Conservation (phyloP, 2,329 filamentous ascomycete genomes). For the Myriosclerotinia curreyana region DNA sequence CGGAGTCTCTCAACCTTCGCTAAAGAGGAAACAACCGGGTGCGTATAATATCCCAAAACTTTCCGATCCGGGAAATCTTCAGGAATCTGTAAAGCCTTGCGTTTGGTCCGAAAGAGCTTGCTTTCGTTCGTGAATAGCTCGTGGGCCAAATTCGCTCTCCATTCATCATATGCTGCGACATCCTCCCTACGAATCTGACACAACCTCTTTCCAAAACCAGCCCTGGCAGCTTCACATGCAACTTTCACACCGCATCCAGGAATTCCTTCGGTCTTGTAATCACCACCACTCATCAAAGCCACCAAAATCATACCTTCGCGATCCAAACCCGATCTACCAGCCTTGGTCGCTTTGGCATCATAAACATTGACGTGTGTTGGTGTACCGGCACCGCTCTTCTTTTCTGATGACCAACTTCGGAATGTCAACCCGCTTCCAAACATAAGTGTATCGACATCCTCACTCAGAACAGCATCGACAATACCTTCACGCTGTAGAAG, state of each 20-base stretch:
- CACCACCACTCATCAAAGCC: slow-evolving; percentile 90
- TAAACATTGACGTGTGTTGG: slow-evolving; percentile 88
- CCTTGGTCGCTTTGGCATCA: slow-evolving; percentile 57
- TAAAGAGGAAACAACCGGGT: slow-evolving; percentile 72
- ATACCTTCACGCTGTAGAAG: slow-evolving; percentile 75
- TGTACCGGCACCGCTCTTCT: slow-evolving; percentile 56
- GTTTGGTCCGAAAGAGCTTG: slow-evolving; percentile 73
- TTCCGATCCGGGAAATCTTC: slow-evolving; percentile 76
- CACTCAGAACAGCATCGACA: slow-evolving; percentile 90
- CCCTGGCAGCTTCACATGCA: slow-evolving; percentile 84
- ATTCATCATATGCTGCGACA: slow-evolving; percentile 56
- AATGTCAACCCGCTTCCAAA: slow-evolving; percentile 81
- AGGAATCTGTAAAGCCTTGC: slow-evolving; percentile 71
- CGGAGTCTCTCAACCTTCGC: slow-evolving; percentile 55
- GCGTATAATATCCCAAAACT: slow-evolving; percentile 81
- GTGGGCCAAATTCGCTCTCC: slow-evolving; percentile 69
- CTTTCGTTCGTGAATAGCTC: slow-evolving; percentile 83
- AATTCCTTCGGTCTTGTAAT: slow-evolving; percentile 87
- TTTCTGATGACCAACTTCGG: slow-evolving; percentile 79
- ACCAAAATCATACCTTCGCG: slow-evolving; percentile 89
- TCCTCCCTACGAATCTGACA: slow-evolving; percentile 63
- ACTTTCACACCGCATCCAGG: slow-evolving; percentile 83
- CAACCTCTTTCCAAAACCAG: slow-evolving; percentile 77
- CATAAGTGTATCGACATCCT: slow-evolving; percentile 97
- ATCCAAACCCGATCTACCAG: slow-evolving; percentile 59